Base-by-base conservation (phyloP, 1,284 basidiomycete genomes). In the Pseudozyma tsukubaensis region DNA sequence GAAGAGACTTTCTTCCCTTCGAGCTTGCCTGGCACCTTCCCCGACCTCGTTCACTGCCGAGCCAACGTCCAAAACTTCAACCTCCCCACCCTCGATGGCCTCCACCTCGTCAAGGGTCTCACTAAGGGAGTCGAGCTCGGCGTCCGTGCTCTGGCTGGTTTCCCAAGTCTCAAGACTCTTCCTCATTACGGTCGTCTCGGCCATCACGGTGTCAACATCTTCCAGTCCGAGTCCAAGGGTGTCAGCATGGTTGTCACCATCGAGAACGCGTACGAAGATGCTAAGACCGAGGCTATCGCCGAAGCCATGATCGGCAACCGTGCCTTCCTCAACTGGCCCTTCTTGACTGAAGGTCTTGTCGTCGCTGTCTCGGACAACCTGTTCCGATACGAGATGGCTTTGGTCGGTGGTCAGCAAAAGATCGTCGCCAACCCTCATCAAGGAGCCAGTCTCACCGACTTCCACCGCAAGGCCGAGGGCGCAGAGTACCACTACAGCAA, bases 21-120 rank as follows among this genome's bases (percentile, higher is more conserved):
- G 0, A 96, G 96, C 1, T 86, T 97, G 1, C 94, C 94, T 0
- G 93, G 94, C 6, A 94, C 97, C 87, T 97, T 99, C 88, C 95
- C 97, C 1, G 89, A 93, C 48, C 86, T 99, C n/a, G 86, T 90
- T 61, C 90, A 92, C 44, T 96, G 92, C 79, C 90, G 89, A 34
- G 95, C 93, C 84, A 86, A 86, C 57, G 92, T 91, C 88, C 90
- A 91, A 75, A 86, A 90, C 1, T 99, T 94, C 86, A 37, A 80
- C 42, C 88, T 99, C 10, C 97, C 97, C 0, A 93, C 91, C 0
- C 88, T 99, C 34, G 85, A 86, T 9, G 95, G 93, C 1, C 88
- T 95, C 9, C 90, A 94, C 74, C 89, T 97, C 48, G 88, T 96
- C 50, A 89, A 92, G 55, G 95, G 95, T 5, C 89, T 99, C 1